These are phyloP conservation scores for Ustulina deusta DNA, from an alignment of 2,329 filamentous ascomycete species.

Conservation along the genomic window DNA sequence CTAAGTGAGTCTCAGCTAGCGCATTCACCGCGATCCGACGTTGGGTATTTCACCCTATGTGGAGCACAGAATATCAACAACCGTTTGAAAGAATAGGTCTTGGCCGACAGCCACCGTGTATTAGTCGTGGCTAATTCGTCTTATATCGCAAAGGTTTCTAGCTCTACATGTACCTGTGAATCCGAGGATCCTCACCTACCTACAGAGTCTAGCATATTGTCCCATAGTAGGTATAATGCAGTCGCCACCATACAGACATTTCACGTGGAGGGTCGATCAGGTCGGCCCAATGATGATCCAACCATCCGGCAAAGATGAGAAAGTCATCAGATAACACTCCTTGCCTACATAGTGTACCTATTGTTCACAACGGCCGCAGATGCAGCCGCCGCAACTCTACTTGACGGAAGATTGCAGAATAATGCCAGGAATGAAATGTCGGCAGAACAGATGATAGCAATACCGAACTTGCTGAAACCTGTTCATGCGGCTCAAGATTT, in stretches of 20 bases:
- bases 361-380: background rate
- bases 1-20: background rate
- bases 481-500: slow-evolving; percentile 1
- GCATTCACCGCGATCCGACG: background rate
- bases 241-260: background rate
- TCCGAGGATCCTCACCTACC: background rate
- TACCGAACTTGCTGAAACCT: background rate
- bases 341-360: background rate
- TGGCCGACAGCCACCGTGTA: background rate
- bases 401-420: background rate
- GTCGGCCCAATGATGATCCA: background rate
- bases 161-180: background rate
- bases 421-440: slow-evolving; percentile 4
- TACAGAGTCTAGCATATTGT: background rate
- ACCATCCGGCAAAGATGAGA: background rate
- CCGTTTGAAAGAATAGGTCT: background rate
- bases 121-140: background rate
- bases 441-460: background rate
- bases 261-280: background rate
- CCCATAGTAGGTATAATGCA: background rate
- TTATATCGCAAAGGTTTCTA: background rate
- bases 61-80: background rate
- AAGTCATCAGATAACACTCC: background rate
- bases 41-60: background rate
- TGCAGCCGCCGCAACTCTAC: background rate